Base-by-base conservation (phyloP, 345 rosid genomes). In the Acer campestre region DNA sequence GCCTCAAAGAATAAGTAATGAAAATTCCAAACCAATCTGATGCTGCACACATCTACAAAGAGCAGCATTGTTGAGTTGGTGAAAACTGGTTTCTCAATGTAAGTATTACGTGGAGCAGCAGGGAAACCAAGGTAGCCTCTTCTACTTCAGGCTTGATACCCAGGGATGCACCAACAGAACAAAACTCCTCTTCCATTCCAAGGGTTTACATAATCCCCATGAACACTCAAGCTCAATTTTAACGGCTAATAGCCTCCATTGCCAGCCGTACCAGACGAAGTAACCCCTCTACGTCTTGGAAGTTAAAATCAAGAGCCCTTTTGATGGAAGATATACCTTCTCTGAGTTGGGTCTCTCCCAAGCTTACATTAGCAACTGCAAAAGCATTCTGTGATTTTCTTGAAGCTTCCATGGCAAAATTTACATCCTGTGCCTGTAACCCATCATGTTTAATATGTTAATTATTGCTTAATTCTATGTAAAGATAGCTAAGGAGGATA, bases 361-460 rank as follows among this genome's bases (percentile, higher is more conserved):
- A 76, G 79, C 82, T 85, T 27, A 68, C 80, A 78, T 77, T 84
- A 80, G 88, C 91, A 78, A 92, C 91, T 46, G 84, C 86, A 82
- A 92, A 88, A 31, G 99, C 91, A 79, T 69, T 75, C 58, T 80
- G 88, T 53, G 98, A 91, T 84, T 90, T 97, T 82, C 92, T 93
- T n/a, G 99, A 88, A 77, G 99, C 99, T 76, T 94, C 98, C 97
- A 97, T 90, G 46, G 98, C 98, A 84, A 80, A 84, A 83, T 80
- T 87, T 73, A 93, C 92, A 65, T 97, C 89, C 74, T 93, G 98
- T 14, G 90, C 71, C 99, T 97, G 94, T 74, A 85, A 59, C 59
- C 53, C 73, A 77, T 55, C 71, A 73, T 67, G 79, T 58, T 72
- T 75, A 49, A 69, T 55, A 73, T 42, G 75, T 65, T 31, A 23